These are phyloP conservation scores for Colletotrichum horii DNA, from an alignment of 2,329 filamentous ascomycete genomes.

Conservation along the genomic window DNA sequence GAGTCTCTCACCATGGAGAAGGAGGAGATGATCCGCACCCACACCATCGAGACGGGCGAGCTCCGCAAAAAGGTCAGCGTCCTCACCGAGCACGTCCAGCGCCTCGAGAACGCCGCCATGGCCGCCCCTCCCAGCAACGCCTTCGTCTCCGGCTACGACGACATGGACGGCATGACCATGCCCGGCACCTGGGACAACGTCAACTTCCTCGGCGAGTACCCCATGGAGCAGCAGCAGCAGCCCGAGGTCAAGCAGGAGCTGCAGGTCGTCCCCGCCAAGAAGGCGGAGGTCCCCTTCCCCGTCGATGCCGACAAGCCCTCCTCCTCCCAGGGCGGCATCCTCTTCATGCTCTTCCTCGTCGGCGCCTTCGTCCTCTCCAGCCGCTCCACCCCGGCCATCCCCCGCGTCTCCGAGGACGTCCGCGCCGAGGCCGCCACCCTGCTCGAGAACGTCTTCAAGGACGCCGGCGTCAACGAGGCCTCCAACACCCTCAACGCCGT, in stretches of 20 bases:
- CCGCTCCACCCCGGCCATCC: conserved; percentile 73
- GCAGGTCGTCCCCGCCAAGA: conserved; percentile 59
- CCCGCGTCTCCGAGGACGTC: conserved; percentile 80
- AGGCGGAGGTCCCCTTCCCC: conserved; percentile 51
- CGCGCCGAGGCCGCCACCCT: conserved; percentile 79
- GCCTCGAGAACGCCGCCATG: conserved; percentile 69
- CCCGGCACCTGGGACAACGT: conserved; percentile 83
- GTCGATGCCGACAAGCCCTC: conserved; percentile 62
- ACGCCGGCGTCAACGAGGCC: conserved; percentile 67
- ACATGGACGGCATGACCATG: conserved; percentile 86
- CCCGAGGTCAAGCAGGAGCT: conserved; percentile 66
- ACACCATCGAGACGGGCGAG: conserved; percentile 89
- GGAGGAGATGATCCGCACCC: conserved; percentile 85
- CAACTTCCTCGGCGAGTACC: conserved; percentile 76
- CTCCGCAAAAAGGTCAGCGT: conserved; percentile 91
- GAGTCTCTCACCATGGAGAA: conserved; percentile 83
- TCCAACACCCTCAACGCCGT: conserved; percentile 49
- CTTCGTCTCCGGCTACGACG: conserved; percentile 75
- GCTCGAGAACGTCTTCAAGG: conserved; percentile 82
- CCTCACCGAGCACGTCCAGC: conserved; percentile 74
- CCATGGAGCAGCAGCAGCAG: conserved; percentile 49
- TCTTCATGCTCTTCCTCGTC: conserved; percentile 95
- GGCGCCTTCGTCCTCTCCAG: conserved; percentile 96
- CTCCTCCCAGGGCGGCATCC: conserved; percentile 78
- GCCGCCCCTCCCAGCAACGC: conserved; percentile 51